Base-by-base conservation (phyloP, 2,329 filamentous ascomycete genomes). In the Dactylellina cionopaga region DNA sequence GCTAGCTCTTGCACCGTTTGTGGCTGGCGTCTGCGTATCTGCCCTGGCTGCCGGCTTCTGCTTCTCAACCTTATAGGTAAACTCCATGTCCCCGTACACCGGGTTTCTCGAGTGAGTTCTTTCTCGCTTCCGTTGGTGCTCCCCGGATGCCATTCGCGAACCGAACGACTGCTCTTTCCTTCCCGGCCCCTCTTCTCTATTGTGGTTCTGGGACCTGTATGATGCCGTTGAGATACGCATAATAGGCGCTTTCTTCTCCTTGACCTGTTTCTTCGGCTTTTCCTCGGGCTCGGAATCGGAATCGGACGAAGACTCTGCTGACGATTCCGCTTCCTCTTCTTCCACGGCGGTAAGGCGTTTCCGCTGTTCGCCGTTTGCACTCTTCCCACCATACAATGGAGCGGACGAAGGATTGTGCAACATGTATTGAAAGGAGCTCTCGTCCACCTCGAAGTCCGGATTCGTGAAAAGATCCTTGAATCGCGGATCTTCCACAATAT, bases 391-490 rank as follows among this genome's bases (percentile, higher is more conserved):
- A n/a, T n/a, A n/a, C n/a, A 74, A 74, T 39, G 76, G 74, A 39
- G 78, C 76, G 5, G 92, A 95, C 80, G 92, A 96, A 3, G 95
- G 92, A 79, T 99, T 99, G 81, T 96, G 88, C 46, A 89, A 85
- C 69, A 89, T 87, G 83, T 96, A 99, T 80, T 98, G 94, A 77
- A 88, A 85, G 75, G 90, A 96, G 37, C 83, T 89, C 82, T 99
- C 95, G 80, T 99, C 94, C 69, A 99, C 91, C 77, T 87, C 87
- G 80, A 96, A 98, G 65, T 96, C 93, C 77, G 93, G 90, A 80
- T 98, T 92, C 79, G 97, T 89, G 82, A 98, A 99, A 74, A 99
- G 82, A 76, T 89, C 88, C 76, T 86, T 86, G 85, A 99, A 98
- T 83, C 95, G 93, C 54, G 88, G 85, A 80, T 99, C 95, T 59